Evolutionary conservation across 78 protist genomes (phyloP), one percentile per base, ranked within the genome.

Genomic region (Guillardia theta): DNA sequence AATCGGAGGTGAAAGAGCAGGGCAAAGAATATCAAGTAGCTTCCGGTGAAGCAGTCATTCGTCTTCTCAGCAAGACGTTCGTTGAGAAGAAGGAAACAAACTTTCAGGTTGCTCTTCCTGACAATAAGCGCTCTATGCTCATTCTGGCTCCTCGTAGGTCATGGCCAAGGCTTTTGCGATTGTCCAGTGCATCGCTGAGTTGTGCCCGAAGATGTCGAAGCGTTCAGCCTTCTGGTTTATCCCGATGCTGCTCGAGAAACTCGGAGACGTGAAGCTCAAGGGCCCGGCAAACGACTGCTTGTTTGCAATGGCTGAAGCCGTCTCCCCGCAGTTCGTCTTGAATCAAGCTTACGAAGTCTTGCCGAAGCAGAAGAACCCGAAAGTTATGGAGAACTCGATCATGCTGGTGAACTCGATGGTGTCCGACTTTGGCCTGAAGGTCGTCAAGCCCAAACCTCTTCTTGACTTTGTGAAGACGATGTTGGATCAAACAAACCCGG

Each of bases 191-290:
- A 46, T 78, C 18, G 90, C 90, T 22, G 48, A 43, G 90, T 18
- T 44, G 90, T 45, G 53, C 37, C 50, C 48, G 33, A 37, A 43
- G 90, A 12, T 78, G 53, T 27, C 50, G 43, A 37, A 43, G 90
- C 90, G 90, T 36, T 45, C 41, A 12, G 90, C 90, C 43, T 30
- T 24, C 50, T 78, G 90, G 90, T 9, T 43, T 45, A 10, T 43
- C 37, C 43, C 43, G 37, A 18, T 48, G 48, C 90, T 78, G 18
- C 53, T 78, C 41, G 90, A 78, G 48, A 37, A 43, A 36, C 90
- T 78, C 50, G 90, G 90, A 46, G 90, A 78, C 90, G 90, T 43
- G n/a, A 78, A 78, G 48, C 90, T 78, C 33, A 37, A 43, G 53
- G 50, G 24, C 15, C 43, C 90, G 45, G 45, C 90, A 22, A 10